A percentile compares a stretch with the other conserved stretches of the same genome.
These are phyloP conservation scores for Ramularia endophylla DNA, from an alignment of 2,329 filamentous ascomycete genomes.

Conservation along the genomic window DNA sequence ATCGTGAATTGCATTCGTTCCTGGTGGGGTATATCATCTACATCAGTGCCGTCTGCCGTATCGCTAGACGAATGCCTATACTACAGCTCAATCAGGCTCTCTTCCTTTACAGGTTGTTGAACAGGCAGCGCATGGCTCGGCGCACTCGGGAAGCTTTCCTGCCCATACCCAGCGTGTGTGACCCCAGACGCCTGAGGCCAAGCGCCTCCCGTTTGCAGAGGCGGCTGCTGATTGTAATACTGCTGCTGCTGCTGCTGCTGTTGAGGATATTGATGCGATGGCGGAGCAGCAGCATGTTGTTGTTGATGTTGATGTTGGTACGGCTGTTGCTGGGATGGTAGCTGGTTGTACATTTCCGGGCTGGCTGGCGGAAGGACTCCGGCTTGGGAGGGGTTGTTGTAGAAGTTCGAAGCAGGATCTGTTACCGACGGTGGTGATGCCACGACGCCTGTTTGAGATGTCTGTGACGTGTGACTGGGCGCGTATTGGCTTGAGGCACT, in stretches of 20 bases:
- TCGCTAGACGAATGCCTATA: not conserved
- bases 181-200: constrained; percentile 29
- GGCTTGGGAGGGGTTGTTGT: constrained; percentile 40
- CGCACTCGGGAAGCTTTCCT: constrained; percentile 30
- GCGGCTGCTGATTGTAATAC: constrained; percentile 12
- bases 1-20: too few species aligned
- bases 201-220: constrained; percentile 16
- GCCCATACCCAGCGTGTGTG: constrained; percentile 28
- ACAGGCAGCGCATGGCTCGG: constrained; percentile 29
- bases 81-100: constrained; percentile 33
- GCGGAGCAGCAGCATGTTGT: constrained; percentile 10
- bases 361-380: constrained; percentile 24
- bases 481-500: constrained; percentile 32
- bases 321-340: constrained; percentile 27
- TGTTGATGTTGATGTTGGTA: constrained; percentile 15
- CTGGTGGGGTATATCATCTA: too few species aligned
- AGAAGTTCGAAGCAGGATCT: constrained; percentile 55
- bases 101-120: constrained; percentile 31
- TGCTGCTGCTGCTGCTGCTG: constrained; percentile 20
- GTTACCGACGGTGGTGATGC: constrained; percentile 24
- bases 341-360: constrained; percentile 31
- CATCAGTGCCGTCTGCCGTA: not conserved
- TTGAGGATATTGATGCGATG: constrained; percentile 14
- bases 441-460: constrained; percentile 21
- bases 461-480: constrained; percentile 27